Conservation (phyloP, 805 yeast genomes). For the Wickerhamiella domercqiae region DNA sequence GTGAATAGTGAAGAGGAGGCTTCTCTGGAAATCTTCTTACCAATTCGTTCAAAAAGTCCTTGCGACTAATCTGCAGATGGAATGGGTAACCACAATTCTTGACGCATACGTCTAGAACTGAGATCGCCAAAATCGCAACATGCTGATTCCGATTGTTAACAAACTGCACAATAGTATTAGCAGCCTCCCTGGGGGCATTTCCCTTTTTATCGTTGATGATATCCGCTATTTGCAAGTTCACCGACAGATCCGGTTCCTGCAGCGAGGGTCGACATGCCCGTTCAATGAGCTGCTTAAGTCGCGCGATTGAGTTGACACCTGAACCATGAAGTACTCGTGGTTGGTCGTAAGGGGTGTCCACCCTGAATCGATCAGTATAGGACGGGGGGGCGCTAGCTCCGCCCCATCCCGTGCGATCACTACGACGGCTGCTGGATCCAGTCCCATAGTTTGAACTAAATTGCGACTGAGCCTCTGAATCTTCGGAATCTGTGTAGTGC, state of each 20-base stretch:
- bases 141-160: constrained; percentile 74
- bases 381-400: neutral
- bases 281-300: constrained; percentile 25
- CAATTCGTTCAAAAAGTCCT: constrained; percentile 84
- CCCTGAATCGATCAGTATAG: constrained; percentile 18
- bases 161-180: constrained; percentile 64
- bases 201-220: constrained; percentile 87
- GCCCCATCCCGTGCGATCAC: neutral
- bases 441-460: too few relatives aligned
- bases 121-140: constrained; percentile 67
- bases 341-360: constrained; percentile 12
- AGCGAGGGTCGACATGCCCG: constrained; percentile 80
- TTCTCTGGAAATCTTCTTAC: constrained; percentile 89
- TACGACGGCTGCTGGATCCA: neutral
- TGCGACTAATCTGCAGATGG: constrained; percentile 85
- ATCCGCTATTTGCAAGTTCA: constrained; percentile 88
- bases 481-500: constrained; percentile 3
- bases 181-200: constrained; percentile 80
- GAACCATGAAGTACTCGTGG: constrained; percentile 3
- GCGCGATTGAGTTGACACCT: constrained; percentile 8
- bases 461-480: too few relatives aligned
- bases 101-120: constrained; percentile 67
- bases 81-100: constrained; percentile 97
- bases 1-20: constrained; percentile 73
- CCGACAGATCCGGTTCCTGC: constrained; percentile 71